Evolutionary conservation across 768 basidiomycete species (phyloP), one percentile per base, ranked within the genome.

Genomic region (Boletus reticulatus): DNA sequence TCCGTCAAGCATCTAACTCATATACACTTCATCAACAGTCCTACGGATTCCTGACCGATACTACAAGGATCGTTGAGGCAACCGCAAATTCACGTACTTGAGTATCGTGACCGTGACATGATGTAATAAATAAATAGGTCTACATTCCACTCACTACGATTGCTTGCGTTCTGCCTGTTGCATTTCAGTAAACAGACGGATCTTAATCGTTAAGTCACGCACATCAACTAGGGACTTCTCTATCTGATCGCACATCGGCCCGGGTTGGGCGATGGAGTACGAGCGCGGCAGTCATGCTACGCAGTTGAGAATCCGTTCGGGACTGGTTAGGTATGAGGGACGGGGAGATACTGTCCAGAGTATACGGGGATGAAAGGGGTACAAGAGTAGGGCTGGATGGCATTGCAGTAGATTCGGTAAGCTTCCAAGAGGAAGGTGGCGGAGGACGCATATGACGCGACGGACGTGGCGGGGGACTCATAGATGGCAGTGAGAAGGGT

Each of bases 21-120:
- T 39, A 10, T 38, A 11, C 11, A 38, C 32, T 7, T 50, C 2
- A 36, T 47, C 6, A 16, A 55, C 56, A 83, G 80, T 72, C 69
- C 58, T 84, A 82, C 50, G 83, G 81, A 5, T 84, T 83, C 66
- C 72, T 82, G 12, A 78, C 76, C 9, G 71, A 75, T 54, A 66
- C 73, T 2, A 52, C 55, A 37, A 67, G 65, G 31, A 67, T 77
- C 22, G 61, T 71, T 34, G 36, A 56, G 27, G 67, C 62, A n/a
- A 51, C 43, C 19, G 37, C 44, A 17, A 16, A 41, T 44, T 50
- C 29, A 42, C 31, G 31, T 41, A 36, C 41, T 19, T 24, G 22
- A 20, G 14, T 20, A 22, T 48, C 6, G 11, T 48, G 12, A 48
- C 27, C 3, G 12, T 16, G 4, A 37, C 12, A 47, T 24, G 37